Evolutionary conservation across 345 rosid species (phyloP), one percentile per base, ranked within the genome.

Genomic region (Salix suchowensis): DNA sequence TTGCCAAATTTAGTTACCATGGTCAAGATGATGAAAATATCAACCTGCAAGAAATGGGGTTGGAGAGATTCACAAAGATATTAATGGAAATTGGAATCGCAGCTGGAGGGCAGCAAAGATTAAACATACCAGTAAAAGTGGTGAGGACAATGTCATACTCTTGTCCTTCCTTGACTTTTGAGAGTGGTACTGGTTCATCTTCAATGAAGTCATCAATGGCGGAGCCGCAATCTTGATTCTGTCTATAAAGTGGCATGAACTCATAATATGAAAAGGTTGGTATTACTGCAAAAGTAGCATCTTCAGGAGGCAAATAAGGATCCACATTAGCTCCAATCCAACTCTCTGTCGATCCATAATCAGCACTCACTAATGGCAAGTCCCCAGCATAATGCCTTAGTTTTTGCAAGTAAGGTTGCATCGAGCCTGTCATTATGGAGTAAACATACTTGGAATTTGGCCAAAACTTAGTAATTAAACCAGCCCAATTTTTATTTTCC

Each of bases 291-390:
- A 91, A 95, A 79, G 90, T 87, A 40, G 90, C 98, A 11, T 84
- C 78, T 76, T 93, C 97, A 12, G 97, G 93, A 0, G 89, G 88
- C 78, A 84, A 81, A 71, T 65, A 78, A 26, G 97, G 97, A 82
- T 90, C 97, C 77, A 93, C 83, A 74, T 95, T 95, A 65, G 87
- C 97, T 39, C 98, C 98, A 7, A 95, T 95, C 97, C 98, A 95
- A 70, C 98, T 88, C 88, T 95, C 98, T 0, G 97, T 92, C 4
- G 98, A 89, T 7, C 98, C 98, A 55, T 95, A 95, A 70, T 95
- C 98, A 36, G 91, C 98, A 73, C 96, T 87, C 42, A 91, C 92
- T 55, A 95, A 77, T 48, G 97, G 91, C 82, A 95, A 80, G n/a
- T 74, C 86, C 1, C 91, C 89, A 15, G 86, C 86, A 36, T 95